Base-by-base conservation (phyloP, 768 basidiomycete species). In the Sutorius australiensis region DNA sequence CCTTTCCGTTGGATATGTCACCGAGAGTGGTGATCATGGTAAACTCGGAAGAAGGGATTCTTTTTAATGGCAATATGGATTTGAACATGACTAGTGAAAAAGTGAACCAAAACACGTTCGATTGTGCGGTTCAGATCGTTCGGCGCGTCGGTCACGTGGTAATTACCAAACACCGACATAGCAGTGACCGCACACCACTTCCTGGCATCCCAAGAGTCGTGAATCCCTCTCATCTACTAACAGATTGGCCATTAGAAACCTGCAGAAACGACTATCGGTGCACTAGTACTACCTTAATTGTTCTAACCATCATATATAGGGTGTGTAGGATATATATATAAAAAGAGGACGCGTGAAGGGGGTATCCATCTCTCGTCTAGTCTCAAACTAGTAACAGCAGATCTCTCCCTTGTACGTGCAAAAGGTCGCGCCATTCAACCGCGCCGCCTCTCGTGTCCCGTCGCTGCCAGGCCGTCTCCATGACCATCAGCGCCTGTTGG, bases 401-500 rank as follows among this genome's bases (percentile, higher is more conserved):
- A 40, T 53, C 40, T 50, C 65, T 63, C 14, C 68, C 69, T 50
- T 69, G 68, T 17, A 69, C 50, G 41, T 71, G 68, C 55, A 69
- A 54, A 28, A 79, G 78, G 47, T 86, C 80, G 34, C 83, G 78
- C 73, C 87, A 76, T 68, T 86, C 83, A 46, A 82, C 76, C 16
- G 75, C 68, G 36, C 72, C 75, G 30, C 79, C 77, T 52, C 75
- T 70, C 40, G 75, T 75, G 61, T 86, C 84, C 38, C 86, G 77
- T 55, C 79, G 80, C 55, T 84, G 83, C 86, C 86, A 88, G 8
- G 86, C 75, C 1, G 78, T 75, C 63, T 88, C 83, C 81, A 89
- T 83, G 56, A 84, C 67, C 56, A 79, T 73, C 37, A 81, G 71
- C 14, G 78, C 77, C 55, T 83, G 81, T 58, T 77, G 73, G 41